Conservation (phyloP, 305 asterid species). For the Stenogyne calaminthoides region DNA sequence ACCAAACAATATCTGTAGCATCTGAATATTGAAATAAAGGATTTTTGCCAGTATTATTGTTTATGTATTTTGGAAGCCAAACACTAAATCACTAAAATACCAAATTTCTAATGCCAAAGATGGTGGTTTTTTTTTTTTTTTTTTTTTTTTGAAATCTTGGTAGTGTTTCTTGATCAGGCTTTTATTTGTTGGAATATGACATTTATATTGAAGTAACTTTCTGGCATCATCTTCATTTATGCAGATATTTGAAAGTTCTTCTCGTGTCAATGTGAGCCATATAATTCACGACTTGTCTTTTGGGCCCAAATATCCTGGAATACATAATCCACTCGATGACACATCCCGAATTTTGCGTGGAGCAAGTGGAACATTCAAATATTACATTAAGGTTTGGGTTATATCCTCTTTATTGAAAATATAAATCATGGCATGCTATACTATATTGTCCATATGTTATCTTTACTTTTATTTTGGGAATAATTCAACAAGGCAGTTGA, state of each 20-base stretch:
- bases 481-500: not conserved
- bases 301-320: constrained; percentile 97
- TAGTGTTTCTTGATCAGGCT: not conserved
- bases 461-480: constrained; percentile 10
- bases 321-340: constrained; percentile 97
- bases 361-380: constrained; percentile 96
- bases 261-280: constrained; percentile 96
- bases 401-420: constrained; percentile 15
- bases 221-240: constrained; percentile 27
- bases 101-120: not conserved
- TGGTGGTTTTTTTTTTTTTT: not conserved
- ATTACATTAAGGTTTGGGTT: constrained; percentile 84
- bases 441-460: constrained; percentile 1
- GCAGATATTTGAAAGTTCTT: constrained; percentile 88
- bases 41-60: not conserved
- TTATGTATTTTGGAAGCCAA: not conserved
- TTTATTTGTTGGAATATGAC: constrained; percentile 14
- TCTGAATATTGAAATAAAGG: not conserved
- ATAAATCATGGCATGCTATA: not conserved
- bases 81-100: not conserved
- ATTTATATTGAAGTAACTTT: not conserved
- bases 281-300: constrained; percentile 88
- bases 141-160: not conserved
- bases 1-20: not conserved
- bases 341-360: constrained; percentile 76